phyloP scores from a whole-genome alignment of 306 rosid genomes.

The Ormosia semicastrata region DNA sequence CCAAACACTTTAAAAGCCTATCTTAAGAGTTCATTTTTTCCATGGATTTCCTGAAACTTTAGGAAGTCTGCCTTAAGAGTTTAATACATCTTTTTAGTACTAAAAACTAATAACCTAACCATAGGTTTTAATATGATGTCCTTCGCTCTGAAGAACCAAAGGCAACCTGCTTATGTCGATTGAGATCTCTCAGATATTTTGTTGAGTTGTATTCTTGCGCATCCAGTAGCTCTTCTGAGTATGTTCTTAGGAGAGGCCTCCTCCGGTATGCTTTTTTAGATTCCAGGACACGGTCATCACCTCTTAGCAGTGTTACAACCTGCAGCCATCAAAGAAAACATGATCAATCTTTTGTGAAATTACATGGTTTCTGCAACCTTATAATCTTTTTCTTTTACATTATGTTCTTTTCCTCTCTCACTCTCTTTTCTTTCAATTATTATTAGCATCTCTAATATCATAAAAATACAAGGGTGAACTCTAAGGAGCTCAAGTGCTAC shows the following conservation, averaged over 20 bases:
- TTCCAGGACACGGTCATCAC: constrained; percentile 35
- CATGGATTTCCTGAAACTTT: not conserved
- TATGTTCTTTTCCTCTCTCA: too few relatives aligned
- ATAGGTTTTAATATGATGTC: not conserved
- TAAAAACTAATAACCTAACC: not conserved
- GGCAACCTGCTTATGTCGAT: constrained; percentile 53
- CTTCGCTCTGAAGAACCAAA: constrained; percentile 28
- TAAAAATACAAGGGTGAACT: not conserved
- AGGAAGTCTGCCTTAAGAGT: not conserved
- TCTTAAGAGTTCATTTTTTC: not conserved
- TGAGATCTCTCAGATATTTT: constrained; percentile 59
- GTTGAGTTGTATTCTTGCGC: constrained; percentile 84
- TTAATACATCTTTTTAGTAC: not conserved
- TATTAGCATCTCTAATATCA: not conserved
- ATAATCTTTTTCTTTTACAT: not conserved
- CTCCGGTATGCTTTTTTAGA: constrained; percentile 23
- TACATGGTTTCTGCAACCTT: not conserved
- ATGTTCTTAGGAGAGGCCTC: constrained; percentile 52
- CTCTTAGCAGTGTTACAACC: constrained; percentile 66
- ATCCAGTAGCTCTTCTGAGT: constrained; percentile 79
- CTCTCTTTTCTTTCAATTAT: not conserved
- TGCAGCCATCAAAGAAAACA: constrained; percentile 32
- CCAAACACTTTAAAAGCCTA: not conserved
- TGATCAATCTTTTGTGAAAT: not conserved
- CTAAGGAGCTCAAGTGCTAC: not conserved